Conservation (phyloP, 805 yeast genomes). For the Saccharomycopsis selenospora region DNA sequence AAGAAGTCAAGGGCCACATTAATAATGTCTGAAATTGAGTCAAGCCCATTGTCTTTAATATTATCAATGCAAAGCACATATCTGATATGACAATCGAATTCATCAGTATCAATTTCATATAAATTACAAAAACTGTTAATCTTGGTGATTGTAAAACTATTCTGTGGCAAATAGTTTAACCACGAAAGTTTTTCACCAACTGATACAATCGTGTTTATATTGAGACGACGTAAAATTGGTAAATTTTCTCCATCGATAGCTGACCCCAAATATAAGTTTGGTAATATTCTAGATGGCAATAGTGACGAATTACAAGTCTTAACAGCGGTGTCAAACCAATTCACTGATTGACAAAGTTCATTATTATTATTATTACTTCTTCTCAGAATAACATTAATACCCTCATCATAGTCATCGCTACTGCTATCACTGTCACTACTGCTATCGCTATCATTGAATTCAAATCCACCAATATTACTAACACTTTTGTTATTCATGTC, state of each 20-base stretch:
- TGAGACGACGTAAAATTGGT: constrained; percentile 52
- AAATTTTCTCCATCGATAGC: constrained; percentile 72
- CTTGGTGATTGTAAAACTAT: constrained; percentile 36
- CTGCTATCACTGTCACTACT: background rate
- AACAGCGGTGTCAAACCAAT: background rate
- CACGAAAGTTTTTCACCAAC: constrained; percentile 79
- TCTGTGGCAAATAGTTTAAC: constrained; percentile 32
- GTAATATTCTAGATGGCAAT: constrained; percentile 75
- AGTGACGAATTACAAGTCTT: constrained; percentile 41
- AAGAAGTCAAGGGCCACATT: constrained; percentile 57
- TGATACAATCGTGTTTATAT: constrained; percentile 67
- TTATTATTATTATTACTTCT: no score
- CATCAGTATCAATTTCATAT: background rate
- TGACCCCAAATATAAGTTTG: constrained; percentile 81
- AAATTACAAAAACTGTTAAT: background rate
- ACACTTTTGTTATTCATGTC: no score
- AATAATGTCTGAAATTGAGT: constrained; percentile 46
- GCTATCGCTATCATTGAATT: no score
- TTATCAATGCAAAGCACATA: constrained; percentile 50
- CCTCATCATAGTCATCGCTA: background rate
- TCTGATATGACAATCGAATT: constrained; percentile 1
- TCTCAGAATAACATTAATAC: no score
- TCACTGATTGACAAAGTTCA: no score
- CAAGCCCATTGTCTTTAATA: constrained; percentile 88
- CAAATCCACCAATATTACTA: no score